Evolutionary conservation across 2,329 filamentous ascomycete species (phyloP), one percentile per base, ranked within the genome.

Genomic region (Fusarium nematophilum): DNA sequence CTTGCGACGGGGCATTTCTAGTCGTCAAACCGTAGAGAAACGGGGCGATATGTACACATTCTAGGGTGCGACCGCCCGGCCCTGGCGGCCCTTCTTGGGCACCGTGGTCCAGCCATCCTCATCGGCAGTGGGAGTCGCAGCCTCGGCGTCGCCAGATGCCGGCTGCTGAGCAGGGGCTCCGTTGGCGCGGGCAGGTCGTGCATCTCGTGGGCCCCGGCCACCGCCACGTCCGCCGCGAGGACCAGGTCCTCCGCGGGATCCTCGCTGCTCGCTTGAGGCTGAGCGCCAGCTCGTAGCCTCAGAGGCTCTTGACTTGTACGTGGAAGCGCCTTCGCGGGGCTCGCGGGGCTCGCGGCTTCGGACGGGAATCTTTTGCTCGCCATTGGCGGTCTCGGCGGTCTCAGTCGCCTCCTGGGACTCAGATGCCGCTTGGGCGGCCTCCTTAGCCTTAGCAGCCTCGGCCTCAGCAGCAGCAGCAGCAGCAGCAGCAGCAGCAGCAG

Each of bases 81-180:
- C 75, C 64, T 66, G 68, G 45, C 74, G 74, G 46, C 73, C 73
- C 70, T 76, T 76, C 65, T 76, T 73, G 26, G 73, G 67, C 55
- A 75, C 86, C 21, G 84, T 89, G 60, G 84, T 87, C 86, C 86
- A 89, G 64, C 86, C 86, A 70, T 89, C 68, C 4, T 70, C 86
- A 30, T 86, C 85, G 39, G 85, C 83, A 43, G 78, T 73, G 31
- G 77, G 73, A 44, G 77, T 75, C 29, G 76, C 65, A 30, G 65
- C 72, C 30, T 68, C 73, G 25, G 63, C 72, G 30, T 65, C 72
- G 25, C 63, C 68, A 36, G 72, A 68, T 10, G 72, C 66, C 59
- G 72, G 69, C 62, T 76, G 76, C 66, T 75, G 73, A 42, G 70
- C 69, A 55, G 79, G 68, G 9, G 77, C 70, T 53, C 82, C 81